These are phyloP conservation scores for Colletotrichum tamarilloi DNA, from an alignment of 2,329 filamentous ascomycete species.

Conservation along the genomic window DNA sequence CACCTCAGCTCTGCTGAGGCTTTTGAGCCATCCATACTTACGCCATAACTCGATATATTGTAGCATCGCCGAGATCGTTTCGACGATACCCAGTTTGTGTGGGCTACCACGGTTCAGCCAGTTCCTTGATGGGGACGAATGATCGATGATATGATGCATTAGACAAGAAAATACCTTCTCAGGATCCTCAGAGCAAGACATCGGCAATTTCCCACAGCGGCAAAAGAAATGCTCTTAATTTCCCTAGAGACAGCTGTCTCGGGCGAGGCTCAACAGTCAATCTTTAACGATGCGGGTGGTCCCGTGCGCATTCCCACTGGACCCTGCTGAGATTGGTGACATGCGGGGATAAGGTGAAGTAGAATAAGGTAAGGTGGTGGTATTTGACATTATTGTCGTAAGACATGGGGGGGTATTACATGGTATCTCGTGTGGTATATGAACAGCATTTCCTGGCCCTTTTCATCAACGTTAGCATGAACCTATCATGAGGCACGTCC, in stretches of 20 bases:
- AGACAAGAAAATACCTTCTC: background rate
- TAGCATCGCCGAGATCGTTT: background rate
- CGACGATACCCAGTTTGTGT: background rate
- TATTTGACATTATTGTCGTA: conserved; percentile 31
- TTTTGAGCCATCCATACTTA: background rate
- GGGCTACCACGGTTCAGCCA: background rate
- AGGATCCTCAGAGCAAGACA: background rate
- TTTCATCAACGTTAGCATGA: conserved; percentile 10
- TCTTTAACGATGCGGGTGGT: background rate
- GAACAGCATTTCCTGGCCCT: background rate
- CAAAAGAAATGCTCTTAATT: background rate
- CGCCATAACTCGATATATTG: background rate
- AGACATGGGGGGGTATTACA: conserved; percentile 16
- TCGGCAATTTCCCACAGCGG: background rate
- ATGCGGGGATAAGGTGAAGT: background rate
- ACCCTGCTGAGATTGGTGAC: background rate
- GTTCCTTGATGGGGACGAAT: background rate
- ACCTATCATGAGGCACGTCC: conserved; percentile 10
- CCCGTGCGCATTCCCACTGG: background rate
- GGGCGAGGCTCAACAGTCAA: background rate
- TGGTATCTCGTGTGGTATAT: conserved; percentile 31
- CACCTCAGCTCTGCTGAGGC: background rate
- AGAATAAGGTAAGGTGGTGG: background rate
- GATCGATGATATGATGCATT: background rate
- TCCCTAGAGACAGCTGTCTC: background rate